Base-by-base conservation (phyloP, 2,329 filamentous ascomycete genomes). In the Cladosporium cucumerinum region DNA sequence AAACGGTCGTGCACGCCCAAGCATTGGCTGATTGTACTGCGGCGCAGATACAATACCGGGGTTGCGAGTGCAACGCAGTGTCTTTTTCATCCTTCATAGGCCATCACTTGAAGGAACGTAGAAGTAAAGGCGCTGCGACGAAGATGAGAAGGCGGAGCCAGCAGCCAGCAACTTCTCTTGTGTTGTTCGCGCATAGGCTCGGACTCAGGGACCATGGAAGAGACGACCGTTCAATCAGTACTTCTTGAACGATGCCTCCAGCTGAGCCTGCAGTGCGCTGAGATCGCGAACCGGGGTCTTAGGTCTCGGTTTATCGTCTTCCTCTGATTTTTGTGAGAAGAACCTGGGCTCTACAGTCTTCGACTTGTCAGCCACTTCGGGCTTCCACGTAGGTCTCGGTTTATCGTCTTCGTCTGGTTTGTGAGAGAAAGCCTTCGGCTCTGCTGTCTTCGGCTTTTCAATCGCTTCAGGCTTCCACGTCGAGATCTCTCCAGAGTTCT, bases 161-260 rank as follows among this genome's bases (percentile, higher is more conserved):
- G 39, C 8, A 46, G 11, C 10, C 39, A 46, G 39, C 39, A 23
- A 11, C 39, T 11, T 1, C 18, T 10, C 18, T 21, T n/a, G 18
- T 11, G 12, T 3, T 2, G 18, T 43, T 43, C 18, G 39, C 39
- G 11, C 18, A 6, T 10, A 46, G n/a, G n/a, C 39, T 23, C 10
- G 10, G 18, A 7, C 5, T n/a, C 36, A 43, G 5, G 7, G 5
- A 10, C 18, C 39, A 46, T 21, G 11, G n/a, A 21, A 21, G n/a
- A 11, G 11, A n/a, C 39, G 18, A 10, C 18, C 39, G 39, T 11
- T 12, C 39, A 21, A 46, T 18, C n/a, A 30, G 23, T 16, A 25
- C 25, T 57, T 57, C 54, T 57, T 57, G n/a, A 34, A 36, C 21
- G 54, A 57, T 23, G 54, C 54, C 16, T 57, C 54, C 28, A 57